Conservation (phyloP, 768 basidiomycete genomes). For the Termitomyces sp. region DNA sequence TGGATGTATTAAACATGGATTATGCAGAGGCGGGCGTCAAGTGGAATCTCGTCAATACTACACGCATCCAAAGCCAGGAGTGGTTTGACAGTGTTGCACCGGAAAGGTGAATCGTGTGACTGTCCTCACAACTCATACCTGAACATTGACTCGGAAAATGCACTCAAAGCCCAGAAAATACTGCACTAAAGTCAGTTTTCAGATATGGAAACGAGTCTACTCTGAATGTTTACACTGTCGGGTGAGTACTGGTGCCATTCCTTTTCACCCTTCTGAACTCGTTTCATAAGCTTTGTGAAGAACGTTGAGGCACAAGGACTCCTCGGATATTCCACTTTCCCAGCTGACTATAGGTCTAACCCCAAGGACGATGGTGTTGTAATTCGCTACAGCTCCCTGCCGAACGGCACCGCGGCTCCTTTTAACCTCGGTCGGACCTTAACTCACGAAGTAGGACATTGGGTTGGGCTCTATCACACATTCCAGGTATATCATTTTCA, state of each 20-base stretch:
- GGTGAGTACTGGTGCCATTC: conserved; percentile 17
- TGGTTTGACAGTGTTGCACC: conserved; percentile 49
- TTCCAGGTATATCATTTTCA: conserved; percentile 31
- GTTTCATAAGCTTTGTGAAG: not conserved
- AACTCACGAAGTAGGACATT: conserved; percentile 52
- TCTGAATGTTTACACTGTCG: conserved; percentile 40
- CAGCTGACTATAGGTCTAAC: conserved; percentile 32
- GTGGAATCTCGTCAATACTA: conserved; percentile 40
- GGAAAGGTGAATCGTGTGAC: conserved; percentile 21
- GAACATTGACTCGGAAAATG: not conserved
- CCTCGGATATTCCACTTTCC: conserved; percentile 53
- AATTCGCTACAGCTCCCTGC: conserved; percentile 22
- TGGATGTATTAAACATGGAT: conserved; percentile 40
- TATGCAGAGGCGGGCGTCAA: conserved; percentile 37
- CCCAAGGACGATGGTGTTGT: conserved; percentile 48
- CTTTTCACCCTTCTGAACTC: not conserved
- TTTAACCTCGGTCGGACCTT: conserved; percentile 46
- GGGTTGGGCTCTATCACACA: conserved; percentile 49
- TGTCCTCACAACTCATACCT: not conserved
- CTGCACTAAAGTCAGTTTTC: conserved; percentile 42
- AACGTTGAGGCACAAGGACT: conserved; percentile 30
- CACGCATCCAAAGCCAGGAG: conserved; percentile 40
- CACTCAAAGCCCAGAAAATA: conserved; percentile 30
- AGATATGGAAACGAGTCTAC: conserved; percentile 35
- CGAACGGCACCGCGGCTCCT: conserved; percentile 14